Evolutionary conservation across 805 yeast genomes (phyloP), one percentile per base, ranked within the genome.

Genomic region (Torulaspora delbrueckii): DNA sequence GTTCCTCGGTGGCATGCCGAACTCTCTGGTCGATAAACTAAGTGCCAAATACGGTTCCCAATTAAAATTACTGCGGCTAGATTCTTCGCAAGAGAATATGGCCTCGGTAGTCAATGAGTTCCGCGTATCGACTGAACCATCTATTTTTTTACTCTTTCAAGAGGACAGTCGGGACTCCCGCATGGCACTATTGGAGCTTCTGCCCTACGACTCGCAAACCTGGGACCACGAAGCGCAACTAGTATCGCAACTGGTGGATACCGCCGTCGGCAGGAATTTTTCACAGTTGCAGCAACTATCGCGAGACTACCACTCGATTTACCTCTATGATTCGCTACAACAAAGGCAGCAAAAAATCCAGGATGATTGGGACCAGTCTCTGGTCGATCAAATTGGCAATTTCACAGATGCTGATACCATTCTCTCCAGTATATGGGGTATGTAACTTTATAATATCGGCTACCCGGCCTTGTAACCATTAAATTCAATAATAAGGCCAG

Each of bases 1-100:
- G 52, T 49, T 54, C 26, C 46, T 42, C 16, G 50, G 72, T 65
- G 65, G 59, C 12, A 56, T 63, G 35, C 51, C 57, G 26, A 57
- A 65, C 25, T 63, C 70, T 7, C 61, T 60, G 40, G 66, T 61
- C 48, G 68, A 67, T 28, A 49, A 53, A 31, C 41, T 66, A 12
- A 68, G 72, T 0, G 40, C 34, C 26, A 47, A 46, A n/a, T 39
- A 38, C 14, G 34, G 33, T 12, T 16, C 37, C 5, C 19, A 32
- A n/a, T 30, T 47, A 10, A 30, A 49, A 12, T 68, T 73, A 46
- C 55, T 60, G 31, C 47, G 55, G n/a, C 51, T 71, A 8, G 76
- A 73, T 51, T 61, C 64, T 1, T 52, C 70, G 1, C 23, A 43
- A 16, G 56, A 58, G 6, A 53, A 54, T 9, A 53, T 60, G 39